Evolutionary conservation across 1,284 basidiomycete genomes (phyloP).

Genomic region (Phellopilus nigrolimitatus): DNA sequence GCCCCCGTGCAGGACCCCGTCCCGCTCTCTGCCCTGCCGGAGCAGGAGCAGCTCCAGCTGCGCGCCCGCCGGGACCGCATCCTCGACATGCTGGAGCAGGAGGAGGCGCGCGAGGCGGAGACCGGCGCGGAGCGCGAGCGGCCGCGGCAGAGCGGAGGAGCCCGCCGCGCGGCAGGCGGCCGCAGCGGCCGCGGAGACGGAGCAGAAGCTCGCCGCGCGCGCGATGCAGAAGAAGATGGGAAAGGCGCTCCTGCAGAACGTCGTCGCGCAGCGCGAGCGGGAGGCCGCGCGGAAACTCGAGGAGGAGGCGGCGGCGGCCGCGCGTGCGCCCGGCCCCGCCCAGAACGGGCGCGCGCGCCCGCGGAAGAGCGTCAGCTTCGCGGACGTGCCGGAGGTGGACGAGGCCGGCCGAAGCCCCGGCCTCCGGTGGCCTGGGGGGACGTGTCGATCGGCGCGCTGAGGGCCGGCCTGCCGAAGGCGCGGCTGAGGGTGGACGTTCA

Average conservation of each 20-base stretch:
- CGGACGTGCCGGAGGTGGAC: constrained; percentile 34
- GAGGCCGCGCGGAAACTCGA: constrained; percentile 38
- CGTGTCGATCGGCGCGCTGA: constrained; percentile 46
- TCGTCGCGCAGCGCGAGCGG: constrained; percentile 38
- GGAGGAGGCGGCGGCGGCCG: constrained; percentile 28
- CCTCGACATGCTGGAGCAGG: constrained; percentile 64
- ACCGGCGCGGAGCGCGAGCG: constrained; percentile 38
- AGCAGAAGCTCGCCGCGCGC: constrained; percentile 45
- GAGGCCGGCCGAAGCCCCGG: constrained; percentile 21
- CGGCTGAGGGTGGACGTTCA: constrained; percentile 31
- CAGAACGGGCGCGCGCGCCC: constrained; percentile 26
- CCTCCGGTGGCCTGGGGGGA: constrained; percentile 41
- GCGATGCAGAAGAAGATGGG: constrained; percentile 76
- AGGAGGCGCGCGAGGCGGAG: constrained; percentile 48
- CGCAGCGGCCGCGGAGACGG: constrained; percentile 47
- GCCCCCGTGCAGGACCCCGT: constrained; percentile 41
- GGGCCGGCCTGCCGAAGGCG: constrained; percentile 37
- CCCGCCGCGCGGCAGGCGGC: constrained; percentile 47
- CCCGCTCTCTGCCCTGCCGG: constrained; percentile 41
- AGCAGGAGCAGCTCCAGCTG: constrained; percentile 41
- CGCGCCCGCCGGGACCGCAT: constrained; percentile 53
- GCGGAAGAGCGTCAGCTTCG: constrained; percentile 66
- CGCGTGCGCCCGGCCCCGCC: neutral
- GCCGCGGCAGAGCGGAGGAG: constrained; percentile 39
- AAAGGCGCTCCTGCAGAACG: constrained; percentile 51